Conservation (phyloP, 2,329 filamentous ascomycete species). For the Chrysoporthe austroafricana region DNA sequence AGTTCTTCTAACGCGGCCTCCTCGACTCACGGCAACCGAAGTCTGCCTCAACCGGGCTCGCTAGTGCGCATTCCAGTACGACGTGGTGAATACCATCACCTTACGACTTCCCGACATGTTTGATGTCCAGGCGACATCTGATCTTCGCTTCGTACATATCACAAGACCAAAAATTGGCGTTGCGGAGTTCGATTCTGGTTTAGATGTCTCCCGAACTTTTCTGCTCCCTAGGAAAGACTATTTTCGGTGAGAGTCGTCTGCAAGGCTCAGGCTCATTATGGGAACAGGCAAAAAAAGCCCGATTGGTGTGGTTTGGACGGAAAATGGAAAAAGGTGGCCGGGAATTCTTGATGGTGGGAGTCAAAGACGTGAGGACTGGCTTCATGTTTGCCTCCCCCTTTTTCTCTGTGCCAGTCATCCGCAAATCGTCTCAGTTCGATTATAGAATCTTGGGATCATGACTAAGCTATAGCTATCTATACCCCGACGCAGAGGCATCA, state of each 20-base stretch:
- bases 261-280: slow-evolving; percentile 1
- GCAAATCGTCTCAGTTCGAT: slow-evolving; percentile 11
- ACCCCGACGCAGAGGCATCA: slow-evolving; percentile 27
- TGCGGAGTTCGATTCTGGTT: slow-evolving; percentile 21
- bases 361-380: neutral
- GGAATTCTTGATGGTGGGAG: neutral
- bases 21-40: neutral
- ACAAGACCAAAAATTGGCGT: slow-evolving; percentile 29
- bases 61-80: neutral
- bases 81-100: neutral
- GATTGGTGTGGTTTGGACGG: neutral
- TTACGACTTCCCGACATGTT: neutral
- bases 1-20: neutral
- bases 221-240: slow-evolving; percentile 4
- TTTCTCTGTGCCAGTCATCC: slow-evolving; percentile 1
- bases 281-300: neutral
- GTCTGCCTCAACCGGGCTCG: neutral
- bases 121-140: slow-evolving; percentile 25
- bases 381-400: neutral
- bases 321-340: neutral
- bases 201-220: slow-evolving; percentile 19
- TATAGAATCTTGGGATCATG: slow-evolving; percentile 25
- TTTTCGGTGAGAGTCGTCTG: slow-evolving; percentile 9
- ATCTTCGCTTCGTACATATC: slow-evolving; percentile 28
- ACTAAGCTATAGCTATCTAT: slow-evolving; percentile 28